Conservation (phyloP, 179 eudicot genomes). For the Carnegiea gigantea region DNA sequence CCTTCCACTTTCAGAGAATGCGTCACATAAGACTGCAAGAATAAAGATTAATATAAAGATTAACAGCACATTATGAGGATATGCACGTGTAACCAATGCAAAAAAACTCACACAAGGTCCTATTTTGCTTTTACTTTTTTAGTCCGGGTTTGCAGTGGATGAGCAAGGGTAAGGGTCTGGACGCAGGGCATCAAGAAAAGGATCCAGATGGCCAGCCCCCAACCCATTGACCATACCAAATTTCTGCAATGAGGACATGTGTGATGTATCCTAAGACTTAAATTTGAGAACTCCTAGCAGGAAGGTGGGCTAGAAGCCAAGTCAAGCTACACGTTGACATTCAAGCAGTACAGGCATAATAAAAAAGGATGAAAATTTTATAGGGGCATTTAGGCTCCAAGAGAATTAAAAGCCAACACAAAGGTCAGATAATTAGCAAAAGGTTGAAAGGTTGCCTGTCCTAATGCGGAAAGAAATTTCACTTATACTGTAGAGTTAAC, state of each 20-base stretch:
- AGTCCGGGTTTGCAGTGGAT: not conserved
- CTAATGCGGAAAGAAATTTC: too few relatives aligned
- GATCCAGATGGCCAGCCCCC: too few relatives aligned
- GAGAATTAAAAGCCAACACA: not conserved
- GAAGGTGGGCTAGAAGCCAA: not conserved
- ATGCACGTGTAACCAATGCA: not conserved
- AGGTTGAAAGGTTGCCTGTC: not conserved
- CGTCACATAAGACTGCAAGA: conserved; percentile 79
- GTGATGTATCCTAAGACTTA: not conserved
- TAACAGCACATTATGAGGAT: not conserved
- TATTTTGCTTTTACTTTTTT: not conserved
- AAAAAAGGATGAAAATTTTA: not conserved
- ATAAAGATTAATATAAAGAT: not conserved
- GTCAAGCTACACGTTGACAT: not conserved
- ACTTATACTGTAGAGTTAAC: too few relatives aligned
- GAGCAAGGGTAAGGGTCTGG: not conserved
- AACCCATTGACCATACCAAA: too few relatives aligned
- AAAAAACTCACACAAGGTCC: not conserved
- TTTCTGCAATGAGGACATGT: not conserved
- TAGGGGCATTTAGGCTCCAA: not conserved
- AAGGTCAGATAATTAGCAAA: not conserved
- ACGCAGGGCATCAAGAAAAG: too few relatives aligned
- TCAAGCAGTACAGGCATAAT: not conserved
- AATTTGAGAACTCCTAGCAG: not conserved
- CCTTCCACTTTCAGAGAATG: conserved; percentile 93